Conservation (phyloP, 1,284 basidiomycete genomes). For the Neonothopanus nambi region DNA sequence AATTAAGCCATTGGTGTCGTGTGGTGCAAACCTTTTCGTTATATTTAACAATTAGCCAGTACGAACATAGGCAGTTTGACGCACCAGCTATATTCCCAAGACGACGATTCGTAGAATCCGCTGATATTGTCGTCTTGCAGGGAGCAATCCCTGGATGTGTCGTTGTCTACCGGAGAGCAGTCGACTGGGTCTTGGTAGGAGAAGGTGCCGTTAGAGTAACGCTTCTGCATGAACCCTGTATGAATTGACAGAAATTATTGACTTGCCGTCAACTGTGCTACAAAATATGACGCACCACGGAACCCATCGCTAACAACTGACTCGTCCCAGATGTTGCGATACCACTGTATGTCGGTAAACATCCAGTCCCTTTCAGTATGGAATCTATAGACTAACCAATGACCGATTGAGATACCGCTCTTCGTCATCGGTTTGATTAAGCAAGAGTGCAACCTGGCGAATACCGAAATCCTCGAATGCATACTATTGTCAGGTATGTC, state of each 20-base stretch:
- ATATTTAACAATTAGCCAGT: background rate
- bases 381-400: conserved; percentile 37
- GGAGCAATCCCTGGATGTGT: conserved; percentile 50
- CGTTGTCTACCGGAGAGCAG: conserved; percentile 55
- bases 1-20: conserved; percentile 56
- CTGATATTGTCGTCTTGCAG: conserved; percentile 54
- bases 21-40: conserved; percentile 48
- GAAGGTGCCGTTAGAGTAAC: conserved; percentile 57
- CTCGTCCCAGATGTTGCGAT: conserved; percentile 63
- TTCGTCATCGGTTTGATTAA: conserved; percentile 49
- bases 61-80: conserved; percentile 11
- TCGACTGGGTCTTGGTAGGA: conserved; percentile 46
- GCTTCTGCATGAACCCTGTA: conserved; percentile 64
- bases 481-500: conserved; percentile 36
- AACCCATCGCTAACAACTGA: conserved; percentile 54
- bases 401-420: conserved; percentile 51
- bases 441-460: conserved; percentile 52
- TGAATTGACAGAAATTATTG: background rate
- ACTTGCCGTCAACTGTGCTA: background rate
- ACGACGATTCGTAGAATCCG: conserved; percentile 70
- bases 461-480: conserved; percentile 61
- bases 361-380: background rate
- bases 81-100: conserved; percentile 70
- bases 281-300: conserved; percentile 38
- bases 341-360: conserved; percentile 42